phyloP scores from a whole-genome alignment of 2,329 filamentous ascomycete species.

The Colletotrichum siamense region DNA sequence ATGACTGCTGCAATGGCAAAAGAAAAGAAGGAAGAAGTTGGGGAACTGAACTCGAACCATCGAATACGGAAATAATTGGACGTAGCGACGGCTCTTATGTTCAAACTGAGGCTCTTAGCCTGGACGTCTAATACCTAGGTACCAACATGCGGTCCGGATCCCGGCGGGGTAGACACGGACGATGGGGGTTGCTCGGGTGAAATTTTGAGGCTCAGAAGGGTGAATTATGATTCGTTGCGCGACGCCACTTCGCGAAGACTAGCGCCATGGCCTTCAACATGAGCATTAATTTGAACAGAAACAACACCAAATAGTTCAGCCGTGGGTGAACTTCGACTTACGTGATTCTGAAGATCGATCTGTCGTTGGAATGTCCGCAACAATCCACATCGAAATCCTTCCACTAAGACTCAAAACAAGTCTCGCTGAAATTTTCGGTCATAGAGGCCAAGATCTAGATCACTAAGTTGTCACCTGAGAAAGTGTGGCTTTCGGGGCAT shows the following conservation, averaged over 20 bases:
- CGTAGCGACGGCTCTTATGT: neutral
- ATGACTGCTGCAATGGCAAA: neutral
- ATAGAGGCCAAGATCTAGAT: neutral
- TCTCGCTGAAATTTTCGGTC: neutral
- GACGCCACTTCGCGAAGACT: neutral
- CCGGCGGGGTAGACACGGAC: neutral
- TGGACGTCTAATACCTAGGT: neutral
- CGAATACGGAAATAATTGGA: neutral
- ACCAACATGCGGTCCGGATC: neutral
- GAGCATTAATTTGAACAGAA: neutral
- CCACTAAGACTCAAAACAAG: neutral
- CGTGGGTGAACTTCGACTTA: neutral
- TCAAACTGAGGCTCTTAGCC: neutral
- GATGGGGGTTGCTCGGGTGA: neutral
- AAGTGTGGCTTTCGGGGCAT: neutral
- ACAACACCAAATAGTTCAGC: neutral
- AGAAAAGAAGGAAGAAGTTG: neutral
- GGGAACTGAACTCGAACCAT: neutral
- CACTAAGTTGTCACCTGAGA: neutral
- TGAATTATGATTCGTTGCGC: conserved; percentile 5
- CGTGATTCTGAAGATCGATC: neutral
- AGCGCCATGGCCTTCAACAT: neutral
- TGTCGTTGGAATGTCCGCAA: neutral
- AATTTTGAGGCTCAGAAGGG: neutral
- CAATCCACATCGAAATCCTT: rapidly evolving